Base-by-base conservation (phyloP, 129 eudicot species). In the Centrapalus pauciflorus region DNA sequence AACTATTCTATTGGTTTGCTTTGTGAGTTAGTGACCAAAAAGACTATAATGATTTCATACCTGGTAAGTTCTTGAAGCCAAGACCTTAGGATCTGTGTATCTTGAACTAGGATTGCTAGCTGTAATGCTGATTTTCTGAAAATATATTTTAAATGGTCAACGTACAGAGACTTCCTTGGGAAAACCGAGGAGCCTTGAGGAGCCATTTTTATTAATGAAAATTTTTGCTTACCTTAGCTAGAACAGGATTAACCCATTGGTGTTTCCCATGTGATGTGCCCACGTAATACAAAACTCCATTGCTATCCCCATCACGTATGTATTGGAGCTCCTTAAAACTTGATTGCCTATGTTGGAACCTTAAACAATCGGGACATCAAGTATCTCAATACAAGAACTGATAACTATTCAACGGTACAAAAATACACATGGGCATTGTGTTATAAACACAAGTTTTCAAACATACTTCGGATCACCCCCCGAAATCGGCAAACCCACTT, bases 211-310 rank as follows among this genome's bases (percentile, higher is more conserved):
- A 43, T 58, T 45, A 58, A 48, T 46, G 25, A 12, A 7, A 16
- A 37, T 20, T 34, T 57, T 23, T 12, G 7, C 54, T 43, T 76
- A 87, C 97, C 95, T 90, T 90, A 1, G 97, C 80, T 29, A 90
- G 64, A 75, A 90, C 87, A 4, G 97, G 97, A 73, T 90, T 90
- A 62, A 86, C 87, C 99, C 99, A 93, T 33, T 76, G 92, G 78
- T 93, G 99, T 82, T 82, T 77, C 67, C 99, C 99, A 24, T 84
- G 89, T 29, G 99, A 93, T 41, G 96, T 88, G 71, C 99, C 99
- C 1, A 86, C 85, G 67, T 77, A 77, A 67, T 80, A 82, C 72
- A 90, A 43, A 64, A 87, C 90, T 32, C 97, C 97, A 46, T 90
- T 90, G 86, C 95, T 85, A 72, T 93, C 99, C 16, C 99, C 99